phyloP scores from a whole-genome alignment of 2,329 filamentous ascomycete species.

The Claviceps fusiformis region DNA sequence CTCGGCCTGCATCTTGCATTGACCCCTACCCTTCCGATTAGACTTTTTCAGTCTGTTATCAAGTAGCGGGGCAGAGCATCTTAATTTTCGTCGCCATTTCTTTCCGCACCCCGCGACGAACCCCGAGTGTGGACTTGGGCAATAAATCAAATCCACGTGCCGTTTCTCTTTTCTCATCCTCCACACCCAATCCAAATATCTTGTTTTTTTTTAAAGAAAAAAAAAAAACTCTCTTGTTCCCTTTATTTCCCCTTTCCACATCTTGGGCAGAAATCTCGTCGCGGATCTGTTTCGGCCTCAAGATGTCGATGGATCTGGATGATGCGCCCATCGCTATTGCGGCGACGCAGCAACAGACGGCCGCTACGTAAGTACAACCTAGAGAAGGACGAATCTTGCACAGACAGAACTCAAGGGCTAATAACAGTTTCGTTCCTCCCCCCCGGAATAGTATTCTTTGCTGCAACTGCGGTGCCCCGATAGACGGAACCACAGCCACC shows the following conservation, averaged over 20 bases:
- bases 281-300: constrained; percentile 4
- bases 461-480: constrained; percentile 92
- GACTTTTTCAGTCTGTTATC: neutral
- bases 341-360: constrained; percentile 17
- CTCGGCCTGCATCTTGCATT: too few species aligned
- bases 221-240: neutral
- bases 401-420: neutral
- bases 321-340: constrained; percentile 26
- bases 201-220: neutral
- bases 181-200: neutral
- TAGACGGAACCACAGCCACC: constrained; percentile 76
- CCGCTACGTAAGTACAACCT: constrained; percentile 25
- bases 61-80: neutral
- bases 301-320: constrained; percentile 31
- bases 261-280: neutral
- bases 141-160: neutral
- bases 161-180: neutral
- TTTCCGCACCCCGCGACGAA: neutral
- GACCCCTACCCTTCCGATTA: neutral
- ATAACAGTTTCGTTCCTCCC: neutral
- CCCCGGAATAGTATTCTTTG: constrained; percentile 56
- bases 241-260: too few species aligned
- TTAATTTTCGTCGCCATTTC: neutral
- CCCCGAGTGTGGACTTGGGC: too few species aligned
- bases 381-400: neutral